Conservation (phyloP, 2,329 filamentous ascomycete genomes). For the Hypoxylon sp. region DNA sequence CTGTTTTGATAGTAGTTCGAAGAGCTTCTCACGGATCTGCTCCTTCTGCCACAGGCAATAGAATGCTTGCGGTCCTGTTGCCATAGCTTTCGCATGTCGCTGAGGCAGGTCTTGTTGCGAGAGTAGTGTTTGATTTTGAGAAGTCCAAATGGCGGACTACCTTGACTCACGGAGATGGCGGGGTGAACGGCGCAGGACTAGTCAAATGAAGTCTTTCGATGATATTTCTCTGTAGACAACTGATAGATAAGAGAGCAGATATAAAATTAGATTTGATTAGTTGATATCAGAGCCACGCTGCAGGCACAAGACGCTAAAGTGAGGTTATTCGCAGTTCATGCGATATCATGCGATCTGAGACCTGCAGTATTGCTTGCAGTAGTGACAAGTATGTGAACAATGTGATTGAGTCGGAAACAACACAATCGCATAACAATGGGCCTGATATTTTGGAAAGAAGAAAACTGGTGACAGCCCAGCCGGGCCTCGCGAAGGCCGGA, state of each 20-base stretch:
- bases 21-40: constrained; percentile 63
- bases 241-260: constrained; percentile 23
- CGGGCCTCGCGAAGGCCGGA: constrained; percentile 43
- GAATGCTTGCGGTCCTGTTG: constrained; percentile 63
- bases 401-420: constrained; percentile 41
- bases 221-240: constrained; percentile 18
- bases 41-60: constrained; percentile 68
- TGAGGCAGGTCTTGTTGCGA: constrained; percentile 40
- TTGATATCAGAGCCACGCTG: constrained; percentile 40
- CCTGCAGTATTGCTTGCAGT: constrained; percentile 44
- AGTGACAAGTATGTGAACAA: constrained; percentile 36
- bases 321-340: constrained; percentile 53
- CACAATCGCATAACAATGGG: constrained; percentile 38
- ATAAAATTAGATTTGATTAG: constrained; percentile 22
- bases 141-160: constrained; percentile 22
- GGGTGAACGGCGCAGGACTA: constrained; percentile 10
- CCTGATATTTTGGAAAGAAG: constrained; percentile 44
- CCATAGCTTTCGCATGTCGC: constrained; percentile 67
- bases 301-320: constrained; percentile 45
- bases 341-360: constrained; percentile 38
- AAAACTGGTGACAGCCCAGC: constrained; percentile 44
- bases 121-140: constrained; percentile 31
- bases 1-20: constrained; percentile 62
- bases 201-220: constrained; percentile 12
- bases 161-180: constrained; percentile 29